Percentiles rank a stretch among this genome's conserved stretches.
Evolutionary conservation across 1,284 basidiomycete genomes (phyloP).

Genomic region (Cryptococcus sp.): DNA sequence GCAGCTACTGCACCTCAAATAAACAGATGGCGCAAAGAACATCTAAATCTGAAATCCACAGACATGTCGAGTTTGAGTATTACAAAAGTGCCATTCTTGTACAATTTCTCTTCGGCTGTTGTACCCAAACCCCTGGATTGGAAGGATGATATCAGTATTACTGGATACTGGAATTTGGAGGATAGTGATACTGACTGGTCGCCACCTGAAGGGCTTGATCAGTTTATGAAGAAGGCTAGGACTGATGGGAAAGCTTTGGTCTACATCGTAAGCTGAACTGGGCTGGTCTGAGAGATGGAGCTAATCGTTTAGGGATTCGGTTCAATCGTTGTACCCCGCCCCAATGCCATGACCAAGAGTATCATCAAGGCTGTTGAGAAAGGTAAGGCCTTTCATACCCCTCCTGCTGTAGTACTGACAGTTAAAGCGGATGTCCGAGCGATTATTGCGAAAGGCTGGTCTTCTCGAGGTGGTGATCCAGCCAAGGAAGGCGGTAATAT

Average conservation of each 20-base stretch:
- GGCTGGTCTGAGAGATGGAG: not conserved
- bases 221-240: constrained; percentile 58
- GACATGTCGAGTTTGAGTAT: constrained; percentile 64
- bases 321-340: constrained; percentile 67
- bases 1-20: constrained; percentile 65
- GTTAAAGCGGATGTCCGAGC: constrained; percentile 59
- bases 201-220: constrained; percentile 55
- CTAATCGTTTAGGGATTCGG: constrained; percentile 51
- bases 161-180: constrained; percentile 62
- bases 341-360: constrained; percentile 59
- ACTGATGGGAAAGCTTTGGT: constrained; percentile 62
- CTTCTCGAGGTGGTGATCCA: constrained; percentile 53
- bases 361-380: constrained; percentile 64
- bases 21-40: constrained; percentile 64
- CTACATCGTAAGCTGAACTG: constrained; percentile 57
- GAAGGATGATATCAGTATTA: constrained; percentile 59
- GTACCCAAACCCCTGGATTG: constrained; percentile 71
- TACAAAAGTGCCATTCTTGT: constrained; percentile 66
- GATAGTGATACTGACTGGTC: constrained; percentile 59
- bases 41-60: constrained; percentile 57
- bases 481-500: constrained; percentile 47
- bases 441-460: constrained; percentile 75
- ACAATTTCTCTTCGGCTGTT: constrained; percentile 60
- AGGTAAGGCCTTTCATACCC: constrained; percentile 50
- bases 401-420: constrained; percentile 1